A percentile compares a stretch with the other conserved stretches of the same genome.
Evolutionary conservation across 2,329 filamentous ascomycete species (phyloP).

Genomic region (Stylonectria norvegica): DNA sequence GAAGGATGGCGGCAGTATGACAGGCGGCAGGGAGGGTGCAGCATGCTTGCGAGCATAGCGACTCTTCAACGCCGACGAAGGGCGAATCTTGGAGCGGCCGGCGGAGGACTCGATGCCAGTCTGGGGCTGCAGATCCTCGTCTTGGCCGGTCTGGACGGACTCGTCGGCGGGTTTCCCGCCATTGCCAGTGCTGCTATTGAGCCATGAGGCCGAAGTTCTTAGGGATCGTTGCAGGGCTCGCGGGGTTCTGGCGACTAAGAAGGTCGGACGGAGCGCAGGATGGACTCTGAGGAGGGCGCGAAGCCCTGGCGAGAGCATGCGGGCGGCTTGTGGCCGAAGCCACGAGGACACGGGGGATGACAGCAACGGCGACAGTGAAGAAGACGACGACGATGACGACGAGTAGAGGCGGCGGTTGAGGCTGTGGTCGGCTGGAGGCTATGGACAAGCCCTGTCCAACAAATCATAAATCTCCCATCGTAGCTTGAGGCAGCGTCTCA

Average conservation of each 20-base stretch:
- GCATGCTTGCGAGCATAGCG: constrained; percentile 32
- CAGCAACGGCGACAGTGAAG: too few species aligned
- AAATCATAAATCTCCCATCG: constrained; percentile 14
- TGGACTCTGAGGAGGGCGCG: constrained; percentile 30
- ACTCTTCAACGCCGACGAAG: constrained; percentile 26
- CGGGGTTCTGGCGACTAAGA: constrained; percentile 24
- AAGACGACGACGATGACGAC: too few species aligned
- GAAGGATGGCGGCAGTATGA: constrained; percentile 57
- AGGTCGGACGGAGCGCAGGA: constrained; percentile 24
- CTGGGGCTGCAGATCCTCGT: constrained; percentile 28
- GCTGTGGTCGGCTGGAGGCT: constrained; percentile 11
- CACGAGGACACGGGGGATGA: constrained; percentile 4
- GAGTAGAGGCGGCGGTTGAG: neutral
- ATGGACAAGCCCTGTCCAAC: constrained; percentile 15
- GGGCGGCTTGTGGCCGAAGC: constrained; percentile 21
- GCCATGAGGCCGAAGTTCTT: constrained; percentile 18
- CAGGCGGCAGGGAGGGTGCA: constrained; percentile 45
- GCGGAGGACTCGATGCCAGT: constrained; percentile 25
- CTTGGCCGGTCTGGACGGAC: constrained; percentile 21
- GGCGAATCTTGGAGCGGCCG: constrained; percentile 27
- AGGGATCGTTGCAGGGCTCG: constrained; percentile 21
- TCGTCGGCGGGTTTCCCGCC: constrained; percentile 27
- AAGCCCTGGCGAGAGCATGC: constrained; percentile 32
- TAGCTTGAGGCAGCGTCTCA: neutral
- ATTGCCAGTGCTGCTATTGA: constrained; percentile 18